Evolutionary conservation across 441 rosid species (phyloP).

Genomic region (Capsella rubella): DNA sequence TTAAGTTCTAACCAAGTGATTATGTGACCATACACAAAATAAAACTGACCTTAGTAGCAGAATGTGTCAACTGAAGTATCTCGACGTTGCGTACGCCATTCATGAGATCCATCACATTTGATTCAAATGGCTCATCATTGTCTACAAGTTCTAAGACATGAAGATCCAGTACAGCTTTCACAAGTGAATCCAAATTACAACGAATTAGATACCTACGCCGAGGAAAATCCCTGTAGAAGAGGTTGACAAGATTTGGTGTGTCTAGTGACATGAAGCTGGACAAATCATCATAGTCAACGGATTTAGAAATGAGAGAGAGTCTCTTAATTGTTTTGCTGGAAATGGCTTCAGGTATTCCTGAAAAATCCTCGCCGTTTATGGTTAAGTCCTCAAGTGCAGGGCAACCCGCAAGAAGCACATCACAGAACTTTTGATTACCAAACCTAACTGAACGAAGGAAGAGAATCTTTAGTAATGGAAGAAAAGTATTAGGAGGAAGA

Average conservation of each 20-base stretch:
- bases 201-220: no score
- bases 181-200: no score
- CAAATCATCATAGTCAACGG: no score
- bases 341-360: neutral
- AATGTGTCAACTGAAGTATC: constrained; percentile 16
- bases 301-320: no score
- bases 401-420: neutral
- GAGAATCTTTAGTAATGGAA: neutral
- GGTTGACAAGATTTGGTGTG: no score
- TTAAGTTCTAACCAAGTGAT: neutral
- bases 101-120: neutral
- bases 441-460: neutral
- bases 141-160: no score
- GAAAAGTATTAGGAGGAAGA: neutral
- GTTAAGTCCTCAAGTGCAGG: constrained; percentile 16
- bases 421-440: neutral
- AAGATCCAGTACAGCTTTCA: no score
- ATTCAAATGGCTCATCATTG: no score
- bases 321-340: constrained; percentile 4
- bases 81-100: neutral
- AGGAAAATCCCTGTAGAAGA: no score
- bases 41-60: neutral
- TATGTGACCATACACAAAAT: neutral
- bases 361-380: neutral
- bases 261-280: no score